Evolutionary conservation across 2,329 filamentous ascomycete genomes (phyloP).

Genomic region (Fusarium piperis): DNA sequence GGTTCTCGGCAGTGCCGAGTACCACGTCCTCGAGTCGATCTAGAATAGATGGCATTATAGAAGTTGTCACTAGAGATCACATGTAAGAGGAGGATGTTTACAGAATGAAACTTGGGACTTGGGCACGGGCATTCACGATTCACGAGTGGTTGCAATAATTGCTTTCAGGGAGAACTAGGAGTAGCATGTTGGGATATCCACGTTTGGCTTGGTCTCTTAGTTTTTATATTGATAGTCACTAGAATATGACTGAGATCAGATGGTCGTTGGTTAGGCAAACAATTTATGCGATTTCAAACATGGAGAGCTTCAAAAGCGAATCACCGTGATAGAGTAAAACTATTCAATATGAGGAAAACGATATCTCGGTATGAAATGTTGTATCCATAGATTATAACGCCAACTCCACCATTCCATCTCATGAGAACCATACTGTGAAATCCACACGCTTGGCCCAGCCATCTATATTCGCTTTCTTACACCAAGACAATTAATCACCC

Average conservation of each 20-base stretch:
- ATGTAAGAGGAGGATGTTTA: constrained; percentile 8
- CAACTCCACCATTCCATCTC: constrained; percentile 5
- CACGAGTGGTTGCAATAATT: neutral
- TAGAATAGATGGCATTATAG: neutral
- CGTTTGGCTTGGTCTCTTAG: neutral
- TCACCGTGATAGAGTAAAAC: neutral
- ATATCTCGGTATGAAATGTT: neutral
- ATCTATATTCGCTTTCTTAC: constrained; percentile 5
- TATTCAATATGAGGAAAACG: neutral
- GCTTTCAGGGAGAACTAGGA: neutral
- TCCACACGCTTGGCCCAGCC: neutral
- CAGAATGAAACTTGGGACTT: neutral
- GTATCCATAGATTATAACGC: constrained; percentile 6
- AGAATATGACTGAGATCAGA: neutral
- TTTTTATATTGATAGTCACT: neutral
- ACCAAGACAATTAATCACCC: neutral
- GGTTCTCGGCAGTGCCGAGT: constrained; percentile 12
- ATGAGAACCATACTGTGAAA: neutral
- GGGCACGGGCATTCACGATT: neutral
- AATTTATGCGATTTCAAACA: neutral
- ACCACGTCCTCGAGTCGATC: constrained; percentile 20
- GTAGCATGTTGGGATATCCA: neutral
- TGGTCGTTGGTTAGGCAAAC: neutral
- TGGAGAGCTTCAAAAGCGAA: neutral
- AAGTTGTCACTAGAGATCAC: neutral